Conservation (phyloP, 2,329 filamentous ascomycete species). For the Paramyrothecium sp. region DNA sequence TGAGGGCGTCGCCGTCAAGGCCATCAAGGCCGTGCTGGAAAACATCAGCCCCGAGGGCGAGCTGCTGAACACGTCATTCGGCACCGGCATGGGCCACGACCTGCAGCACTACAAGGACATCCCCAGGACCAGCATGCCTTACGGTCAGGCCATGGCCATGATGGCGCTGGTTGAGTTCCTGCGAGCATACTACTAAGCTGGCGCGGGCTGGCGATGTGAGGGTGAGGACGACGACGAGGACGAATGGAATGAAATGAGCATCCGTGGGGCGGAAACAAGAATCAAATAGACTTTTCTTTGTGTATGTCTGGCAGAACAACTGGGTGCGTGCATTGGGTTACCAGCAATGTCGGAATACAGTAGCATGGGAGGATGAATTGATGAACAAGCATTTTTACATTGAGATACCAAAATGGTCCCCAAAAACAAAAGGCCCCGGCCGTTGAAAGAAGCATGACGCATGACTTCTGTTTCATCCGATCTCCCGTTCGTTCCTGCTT, state of each 20-base stretch:
- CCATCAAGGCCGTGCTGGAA: conserved; percentile 63
- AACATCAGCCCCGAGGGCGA: conserved; percentile 68
- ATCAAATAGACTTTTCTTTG: too few relatives aligned
- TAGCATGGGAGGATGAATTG: too few relatives aligned
- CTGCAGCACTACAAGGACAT: conserved; percentile 79
- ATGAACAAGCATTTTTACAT: too few relatives aligned
- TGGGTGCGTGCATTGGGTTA: too few relatives aligned
- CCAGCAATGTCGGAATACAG: too few relatives aligned
- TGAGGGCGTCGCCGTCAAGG: conserved; percentile 59
- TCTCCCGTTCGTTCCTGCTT: too few relatives aligned
- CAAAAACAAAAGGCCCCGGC: too few relatives aligned
- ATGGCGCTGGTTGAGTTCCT: conserved; percentile 77
- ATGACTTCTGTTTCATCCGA: too few relatives aligned
- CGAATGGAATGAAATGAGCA: not conserved
- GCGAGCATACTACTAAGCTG: conserved; percentile 38
- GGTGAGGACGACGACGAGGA: not conserved
- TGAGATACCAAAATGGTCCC: too few relatives aligned
- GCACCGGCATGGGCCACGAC: conserved; percentile 72
- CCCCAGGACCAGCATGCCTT: conserved; percentile 76
- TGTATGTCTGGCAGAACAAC: too few relatives aligned
- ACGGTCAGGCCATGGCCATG: conserved; percentile 82
- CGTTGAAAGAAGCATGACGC: too few relatives aligned
- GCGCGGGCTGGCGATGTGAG: not conserved
- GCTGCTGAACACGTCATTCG: conserved; percentile 72
- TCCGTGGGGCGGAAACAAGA: too few relatives aligned